phyloP scores from a whole-genome alignment of 192 early-diverging fungal species.

The Gamsiella multidivaricata region DNA sequence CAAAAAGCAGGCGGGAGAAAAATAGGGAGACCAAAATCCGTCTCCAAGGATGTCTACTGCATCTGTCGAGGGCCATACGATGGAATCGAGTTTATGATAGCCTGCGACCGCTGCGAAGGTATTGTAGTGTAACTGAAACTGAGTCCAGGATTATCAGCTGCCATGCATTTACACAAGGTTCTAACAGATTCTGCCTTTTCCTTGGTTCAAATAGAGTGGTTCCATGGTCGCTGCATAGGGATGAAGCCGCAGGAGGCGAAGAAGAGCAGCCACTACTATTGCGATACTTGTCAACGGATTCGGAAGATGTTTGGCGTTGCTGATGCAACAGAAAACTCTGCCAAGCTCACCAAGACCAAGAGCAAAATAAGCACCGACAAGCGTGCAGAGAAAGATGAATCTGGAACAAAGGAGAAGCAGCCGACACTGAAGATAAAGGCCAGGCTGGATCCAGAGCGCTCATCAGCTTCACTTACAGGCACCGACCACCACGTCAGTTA shows the following conservation, averaged over 20 bases:
- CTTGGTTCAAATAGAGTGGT: constrained; percentile 61
- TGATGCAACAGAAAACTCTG: background rate
- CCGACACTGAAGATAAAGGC: constrained; percentile 6
- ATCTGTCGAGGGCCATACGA: constrained; percentile 63
- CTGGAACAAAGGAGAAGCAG: background rate
- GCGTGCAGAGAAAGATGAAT: background rate
- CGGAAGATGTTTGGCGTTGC: constrained; percentile 35
- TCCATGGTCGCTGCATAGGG: constrained; percentile 66
- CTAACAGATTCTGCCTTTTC: background rate
- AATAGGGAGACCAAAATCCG: constrained; percentile 38
- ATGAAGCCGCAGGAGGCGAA: constrained; percentile 55
- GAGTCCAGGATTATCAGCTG: no score
- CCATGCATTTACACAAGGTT: background rate
- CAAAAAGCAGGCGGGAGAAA: constrained; percentile 26
- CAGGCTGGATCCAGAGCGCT: background rate
- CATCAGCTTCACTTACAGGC: no score
- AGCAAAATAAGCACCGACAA: constrained; percentile 24
- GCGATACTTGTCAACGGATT: constrained; percentile 37
- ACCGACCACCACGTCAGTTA: no score
- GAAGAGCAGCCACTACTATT: constrained; percentile 45
- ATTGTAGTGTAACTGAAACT: no score
- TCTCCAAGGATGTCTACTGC: constrained; percentile 57
- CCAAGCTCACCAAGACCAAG: constrained; percentile 16
- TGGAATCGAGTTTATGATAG: constrained; percentile 68
- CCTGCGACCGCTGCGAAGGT: constrained; percentile 66